Evolutionary conservation across 352 stramenopile genomes (phyloP).

Genomic region (Phytophthora tentaculata): DNA sequence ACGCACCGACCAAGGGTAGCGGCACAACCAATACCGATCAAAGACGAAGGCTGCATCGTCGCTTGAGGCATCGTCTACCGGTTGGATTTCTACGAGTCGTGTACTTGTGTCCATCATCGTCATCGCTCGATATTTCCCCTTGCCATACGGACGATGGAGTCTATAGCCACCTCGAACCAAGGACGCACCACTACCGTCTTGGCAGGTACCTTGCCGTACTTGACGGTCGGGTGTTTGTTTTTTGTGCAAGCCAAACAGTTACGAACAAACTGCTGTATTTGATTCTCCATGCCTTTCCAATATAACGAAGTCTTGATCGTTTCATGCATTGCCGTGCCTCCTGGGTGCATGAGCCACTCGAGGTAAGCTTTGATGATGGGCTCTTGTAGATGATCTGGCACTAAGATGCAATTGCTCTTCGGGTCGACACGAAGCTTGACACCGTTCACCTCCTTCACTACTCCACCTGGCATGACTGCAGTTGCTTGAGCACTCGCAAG

Average conservation of each 20-base stretch:
- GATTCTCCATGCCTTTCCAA: no score
- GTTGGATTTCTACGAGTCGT: neutral
- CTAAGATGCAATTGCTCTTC: no score
- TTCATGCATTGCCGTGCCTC: no score
- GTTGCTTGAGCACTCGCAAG: no score
- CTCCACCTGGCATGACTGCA: no score
- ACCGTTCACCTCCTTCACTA: no score
- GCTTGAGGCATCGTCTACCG: neutral
- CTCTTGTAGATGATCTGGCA: no score
- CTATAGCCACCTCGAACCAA: constrained; percentile 6
- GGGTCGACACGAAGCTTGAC: no score
- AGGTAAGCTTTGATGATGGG: no score
- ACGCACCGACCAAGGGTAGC: neutral
- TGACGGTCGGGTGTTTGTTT: constrained; percentile 4
- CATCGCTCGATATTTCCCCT: neutral
- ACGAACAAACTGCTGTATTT: no score
- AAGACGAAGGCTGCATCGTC: constrained; percentile 1
- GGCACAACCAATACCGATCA: constrained; percentile 5
- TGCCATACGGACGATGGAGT: constrained; percentile 1
- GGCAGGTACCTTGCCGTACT: neutral
- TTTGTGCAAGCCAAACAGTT: constrained; percentile 1
- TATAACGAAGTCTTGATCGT: no score
- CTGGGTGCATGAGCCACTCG: no score
- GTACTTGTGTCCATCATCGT: constrained; percentile 10
- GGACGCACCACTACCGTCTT: neutral